Evolutionary conservation across 1,284 basidiomycete species (phyloP).

Genomic region (Ustilago xerochloae): DNA sequence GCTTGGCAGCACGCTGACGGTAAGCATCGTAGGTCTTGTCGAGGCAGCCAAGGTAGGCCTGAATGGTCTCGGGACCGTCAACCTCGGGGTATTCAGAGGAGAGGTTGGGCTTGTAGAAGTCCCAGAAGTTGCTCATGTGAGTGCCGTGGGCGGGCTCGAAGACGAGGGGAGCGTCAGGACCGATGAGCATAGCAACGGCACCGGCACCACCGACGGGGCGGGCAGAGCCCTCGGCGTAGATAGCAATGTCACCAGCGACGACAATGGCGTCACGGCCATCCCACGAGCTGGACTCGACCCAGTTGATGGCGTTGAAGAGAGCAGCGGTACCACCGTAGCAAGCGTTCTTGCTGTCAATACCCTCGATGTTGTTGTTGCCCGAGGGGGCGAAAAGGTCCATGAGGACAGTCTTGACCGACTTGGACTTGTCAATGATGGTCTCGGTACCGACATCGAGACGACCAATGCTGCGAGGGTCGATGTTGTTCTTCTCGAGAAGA

Average conservation of each 20-base stretch:
- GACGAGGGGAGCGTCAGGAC: constrained; percentile 92
- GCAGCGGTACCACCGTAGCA: constrained; percentile 99
- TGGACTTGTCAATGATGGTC: constrained; percentile 99
- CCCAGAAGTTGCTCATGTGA: constrained; percentile 95
- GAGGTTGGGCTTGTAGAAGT: constrained; percentile 68
- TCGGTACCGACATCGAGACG: constrained; percentile 98
- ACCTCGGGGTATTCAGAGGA: constrained; percentile 88
- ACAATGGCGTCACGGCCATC: constrained; percentile 98
- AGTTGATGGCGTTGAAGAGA: constrained; percentile 91
- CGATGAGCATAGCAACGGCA: constrained; percentile 92
- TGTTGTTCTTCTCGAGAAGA: constrained; percentile 91
- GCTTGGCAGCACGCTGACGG: constrained; percentile 82
- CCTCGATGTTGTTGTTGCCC: constrained; percentile 97
- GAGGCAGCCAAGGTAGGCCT: constrained; percentile 92
- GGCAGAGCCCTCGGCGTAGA: constrained; percentile 95
- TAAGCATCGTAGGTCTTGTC: constrained; percentile 89
- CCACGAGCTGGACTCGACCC: constrained; percentile 97
- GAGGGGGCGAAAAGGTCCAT: constrained; percentile 95
- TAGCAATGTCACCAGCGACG: constrained; percentile 95
- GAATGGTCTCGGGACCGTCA: constrained; percentile 95
- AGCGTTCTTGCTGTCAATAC: constrained; percentile 98
- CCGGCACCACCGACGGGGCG: constrained; percentile 97
- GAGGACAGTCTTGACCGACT: constrained; percentile 96
- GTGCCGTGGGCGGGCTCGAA: constrained; percentile 96
- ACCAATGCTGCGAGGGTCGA: constrained; percentile 95